phyloP scores from a whole-genome alignment of 257 asterid genomes.

The Gentiana dahurica region DNA sequence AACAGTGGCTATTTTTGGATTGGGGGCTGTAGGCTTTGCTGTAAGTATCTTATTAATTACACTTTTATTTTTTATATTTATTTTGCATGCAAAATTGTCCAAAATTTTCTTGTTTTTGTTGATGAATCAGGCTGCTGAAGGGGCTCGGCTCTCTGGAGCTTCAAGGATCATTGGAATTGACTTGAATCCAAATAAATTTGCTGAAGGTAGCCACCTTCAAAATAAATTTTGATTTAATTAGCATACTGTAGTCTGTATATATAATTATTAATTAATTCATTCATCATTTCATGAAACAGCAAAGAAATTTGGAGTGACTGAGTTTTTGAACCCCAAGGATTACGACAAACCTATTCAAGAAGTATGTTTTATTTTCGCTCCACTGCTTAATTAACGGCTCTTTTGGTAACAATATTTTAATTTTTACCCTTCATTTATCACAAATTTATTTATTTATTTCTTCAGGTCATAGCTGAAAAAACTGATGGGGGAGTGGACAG shows the following conservation, averaged over 20 bases:
- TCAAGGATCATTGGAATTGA: constrained; percentile 73
- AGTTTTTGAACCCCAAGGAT: constrained; percentile 76
- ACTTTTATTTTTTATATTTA: neutral
- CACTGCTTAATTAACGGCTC: neutral
- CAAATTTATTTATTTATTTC: neutral
- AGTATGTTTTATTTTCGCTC: constrained; percentile 18
- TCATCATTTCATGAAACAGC: constrained; percentile 31
- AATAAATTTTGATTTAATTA: too few species aligned
- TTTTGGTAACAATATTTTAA: too few species aligned
- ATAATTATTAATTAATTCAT: neutral
- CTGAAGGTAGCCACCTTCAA: constrained; percentile 14
- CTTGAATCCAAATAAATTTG: constrained; percentile 41
- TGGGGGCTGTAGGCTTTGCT: constrained; percentile 77
- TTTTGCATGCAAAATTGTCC: neutral
- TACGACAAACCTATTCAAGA: constrained; percentile 63
- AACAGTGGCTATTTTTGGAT: constrained; percentile 58
- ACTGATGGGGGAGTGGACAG: constrained; percentile 85
- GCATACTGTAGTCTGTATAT: neutral
- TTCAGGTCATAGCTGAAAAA: constrained; percentile 64
- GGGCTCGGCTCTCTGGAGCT: constrained; percentile 77
- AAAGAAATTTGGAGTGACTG: constrained; percentile 67
- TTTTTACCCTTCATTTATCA: neutral
- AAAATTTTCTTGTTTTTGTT: neutral
- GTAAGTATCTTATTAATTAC: constrained; percentile 21
- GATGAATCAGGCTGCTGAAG: constrained; percentile 71